phyloP scores from a whole-genome alignment of 2,329 filamentous ascomycete species.

The Penicillium nordicum region DNA sequence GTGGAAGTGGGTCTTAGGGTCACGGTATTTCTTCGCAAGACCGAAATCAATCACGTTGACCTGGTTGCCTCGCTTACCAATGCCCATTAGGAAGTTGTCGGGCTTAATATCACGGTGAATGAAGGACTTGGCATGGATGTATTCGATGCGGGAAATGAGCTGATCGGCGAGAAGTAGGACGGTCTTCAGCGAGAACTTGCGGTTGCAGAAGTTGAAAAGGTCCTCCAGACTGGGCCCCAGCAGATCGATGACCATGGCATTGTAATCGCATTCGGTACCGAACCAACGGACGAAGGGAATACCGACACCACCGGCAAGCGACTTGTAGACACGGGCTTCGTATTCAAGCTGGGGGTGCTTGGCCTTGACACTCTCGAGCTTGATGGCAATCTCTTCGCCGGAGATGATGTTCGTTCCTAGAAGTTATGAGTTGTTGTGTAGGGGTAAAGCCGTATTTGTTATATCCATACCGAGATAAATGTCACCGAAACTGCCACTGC shows the following conservation, averaged over 20 bases:
- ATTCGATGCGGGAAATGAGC: conserved; percentile 98
- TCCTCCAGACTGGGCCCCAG: conserved; percentile 95
- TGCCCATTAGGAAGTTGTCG: conserved; percentile 99
- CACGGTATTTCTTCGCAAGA: conserved; percentile 98
- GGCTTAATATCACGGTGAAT: conserved; percentile 99
- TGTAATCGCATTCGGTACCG: conserved; percentile 99
- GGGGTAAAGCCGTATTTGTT: background rate
- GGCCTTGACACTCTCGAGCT: conserved; percentile 98
- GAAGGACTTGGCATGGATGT: conserved; percentile 99
- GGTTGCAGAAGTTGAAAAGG: conserved; percentile 99
- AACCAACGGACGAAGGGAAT: conserved; percentile 99
- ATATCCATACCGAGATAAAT: conserved; percentile 74
- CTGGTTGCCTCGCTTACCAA: conserved; percentile 98
- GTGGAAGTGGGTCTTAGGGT: conserved; percentile 99
- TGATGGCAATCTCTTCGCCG: conserved; percentile 98
- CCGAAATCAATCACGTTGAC: conserved; percentile 99
- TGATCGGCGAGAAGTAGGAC: conserved; percentile 95
- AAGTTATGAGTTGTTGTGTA: conserved; percentile 11
- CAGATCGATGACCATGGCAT: conserved; percentile 98
- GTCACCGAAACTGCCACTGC: conserved; percentile 94
- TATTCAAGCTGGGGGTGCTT: conserved; percentile 99
- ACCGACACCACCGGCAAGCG: conserved; percentile 89
- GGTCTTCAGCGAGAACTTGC: conserved; percentile 98
- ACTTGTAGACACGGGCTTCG: conserved; percentile 86
- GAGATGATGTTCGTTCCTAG: conserved; percentile 98